Conservation (phyloP, 2,329 filamentous ascomycete species). For the Fusarium papillatum region DNA sequence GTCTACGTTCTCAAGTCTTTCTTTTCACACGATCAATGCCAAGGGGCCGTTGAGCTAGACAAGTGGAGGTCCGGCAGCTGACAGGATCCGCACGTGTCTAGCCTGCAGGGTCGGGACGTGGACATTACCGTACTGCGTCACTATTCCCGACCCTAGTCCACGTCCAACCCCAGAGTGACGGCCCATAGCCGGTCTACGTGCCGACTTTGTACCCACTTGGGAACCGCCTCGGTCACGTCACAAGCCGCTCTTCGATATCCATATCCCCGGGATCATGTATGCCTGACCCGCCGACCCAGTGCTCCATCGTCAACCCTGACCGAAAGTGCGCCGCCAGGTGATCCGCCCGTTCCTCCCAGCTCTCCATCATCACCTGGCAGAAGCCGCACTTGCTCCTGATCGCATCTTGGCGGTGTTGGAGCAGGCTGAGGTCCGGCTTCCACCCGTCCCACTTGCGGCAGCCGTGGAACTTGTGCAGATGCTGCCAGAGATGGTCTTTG, state of each 20-base stretch:
- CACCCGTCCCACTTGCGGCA: slow-evolving; percentile 63
- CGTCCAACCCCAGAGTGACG: neutral
- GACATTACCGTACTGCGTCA: neutral
- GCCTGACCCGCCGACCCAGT: slow-evolving; percentile 40
- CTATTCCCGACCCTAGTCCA: neutral
- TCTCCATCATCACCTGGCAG: slow-evolving; percentile 41
- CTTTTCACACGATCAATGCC: neutral
- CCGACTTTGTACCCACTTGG: slow-evolving; percentile 15
- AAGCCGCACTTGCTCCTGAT: slow-evolving; percentile 48
- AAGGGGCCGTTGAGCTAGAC: neutral
- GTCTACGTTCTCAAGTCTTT: neutral
- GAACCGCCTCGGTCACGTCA: neutral
- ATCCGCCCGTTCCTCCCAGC: slow-evolving; percentile 46
- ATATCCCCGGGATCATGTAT: slow-evolving; percentile 35
- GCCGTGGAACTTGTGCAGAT: slow-evolving; percentile 57
- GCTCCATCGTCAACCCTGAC: slow-evolving; percentile 46
- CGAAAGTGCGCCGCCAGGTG: slow-evolving; percentile 48
- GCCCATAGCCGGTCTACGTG: neutral
- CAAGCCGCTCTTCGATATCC: slow-evolving; percentile 9
- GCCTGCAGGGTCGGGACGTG: slow-evolving; percentile 12
- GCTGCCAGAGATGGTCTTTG: slow-evolving; percentile 58
- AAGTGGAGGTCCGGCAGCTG: neutral
- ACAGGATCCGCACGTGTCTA: slow-evolving; percentile 20
- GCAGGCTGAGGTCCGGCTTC: slow-evolving; percentile 55
- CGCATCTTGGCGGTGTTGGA: slow-evolving; percentile 47